Evolutionary conservation across 1,139 yeast species (phyloP).

Genomic region (Lodderomyces beijingensis): DNA sequence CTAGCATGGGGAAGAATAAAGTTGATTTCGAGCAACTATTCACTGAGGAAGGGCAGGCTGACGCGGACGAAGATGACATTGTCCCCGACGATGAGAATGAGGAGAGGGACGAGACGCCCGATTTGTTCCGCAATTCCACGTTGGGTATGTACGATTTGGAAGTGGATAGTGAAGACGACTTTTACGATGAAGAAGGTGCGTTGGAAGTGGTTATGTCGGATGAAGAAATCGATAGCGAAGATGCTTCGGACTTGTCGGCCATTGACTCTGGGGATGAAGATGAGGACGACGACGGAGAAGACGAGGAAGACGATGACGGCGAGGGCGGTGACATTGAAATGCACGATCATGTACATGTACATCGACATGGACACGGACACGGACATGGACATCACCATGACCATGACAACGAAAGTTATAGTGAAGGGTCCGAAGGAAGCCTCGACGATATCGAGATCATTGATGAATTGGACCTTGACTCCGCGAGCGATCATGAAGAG

Average conservation of each 20-base stretch:
- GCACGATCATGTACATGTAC: background rate
- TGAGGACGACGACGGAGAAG: slow-evolving; percentile 19
- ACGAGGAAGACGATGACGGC: slow-evolving; percentile 4
- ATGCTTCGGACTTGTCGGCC: slow-evolving; percentile 22
- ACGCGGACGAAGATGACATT: slow-evolving; percentile 58
- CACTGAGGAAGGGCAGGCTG: slow-evolving; percentile 29
- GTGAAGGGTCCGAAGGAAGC: slow-evolving; percentile 18
- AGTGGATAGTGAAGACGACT: slow-evolving; percentile 56
- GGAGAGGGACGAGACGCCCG: slow-evolving; percentile 76
- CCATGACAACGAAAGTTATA: slow-evolving; percentile 15
- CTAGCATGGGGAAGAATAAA: slow-evolving; percentile 58
- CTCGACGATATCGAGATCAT: slow-evolving; percentile 38
- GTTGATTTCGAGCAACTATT: slow-evolving; percentile 55
- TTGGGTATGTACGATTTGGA: slow-evolving; percentile 93
- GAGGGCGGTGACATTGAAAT: slow-evolving; percentile 3
- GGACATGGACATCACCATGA: slow-evolving; percentile 14
- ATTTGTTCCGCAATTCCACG: slow-evolving; percentile 80
- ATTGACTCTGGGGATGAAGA: slow-evolving; percentile 19
- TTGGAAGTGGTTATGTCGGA: slow-evolving; percentile 35
- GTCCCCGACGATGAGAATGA: slow-evolving; percentile 46
- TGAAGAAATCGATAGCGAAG: slow-evolving; percentile 27
- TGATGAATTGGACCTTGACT: slow-evolving; percentile 37
- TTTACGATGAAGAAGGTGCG: slow-evolving; percentile 23
- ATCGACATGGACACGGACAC: too few relatives aligned
- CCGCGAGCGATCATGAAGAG: slow-evolving; percentile 25